Evolutionary conservation across 179 eudicot species (phyloP).

Genomic region (Silene coronaria): DNA sequence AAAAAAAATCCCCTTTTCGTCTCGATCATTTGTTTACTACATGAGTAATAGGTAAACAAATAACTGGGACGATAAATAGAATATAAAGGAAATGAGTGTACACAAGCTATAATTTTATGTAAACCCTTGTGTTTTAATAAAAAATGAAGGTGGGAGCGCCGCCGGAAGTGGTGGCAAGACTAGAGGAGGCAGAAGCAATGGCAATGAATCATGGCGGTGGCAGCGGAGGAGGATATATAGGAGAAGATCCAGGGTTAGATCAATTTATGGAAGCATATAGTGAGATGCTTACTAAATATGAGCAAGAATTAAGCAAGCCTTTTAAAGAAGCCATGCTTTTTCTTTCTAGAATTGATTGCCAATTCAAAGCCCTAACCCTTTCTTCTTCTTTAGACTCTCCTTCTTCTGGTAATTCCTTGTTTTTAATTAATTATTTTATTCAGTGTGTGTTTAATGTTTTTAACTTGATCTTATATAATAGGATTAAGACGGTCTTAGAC

Average conservation of each 20-base stretch:
- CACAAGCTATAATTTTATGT: too few species aligned
- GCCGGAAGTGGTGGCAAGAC: conserved; percentile 74
- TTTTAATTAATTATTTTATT: neutral
- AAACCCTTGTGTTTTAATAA: neutral
- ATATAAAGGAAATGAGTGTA: too few species aligned
- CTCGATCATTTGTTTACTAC: too few species aligned
- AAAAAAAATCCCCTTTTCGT: too few species aligned
- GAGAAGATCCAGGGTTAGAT: conserved; percentile 84
- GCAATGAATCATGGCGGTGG: conserved; percentile 27
- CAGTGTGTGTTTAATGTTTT: neutral
- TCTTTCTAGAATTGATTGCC: conserved; percentile 73
- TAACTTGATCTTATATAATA: neutral
- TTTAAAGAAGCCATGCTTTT: conserved; percentile 94
- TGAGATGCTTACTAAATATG: conserved; percentile 90
- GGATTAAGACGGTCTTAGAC: neutral
- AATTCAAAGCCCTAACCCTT: conserved; percentile 74
- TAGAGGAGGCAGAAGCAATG: conserved; percentile 61
- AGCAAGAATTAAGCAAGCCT: conserved; percentile 87
- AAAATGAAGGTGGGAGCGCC: conserved; percentile 85
- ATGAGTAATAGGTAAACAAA: too few species aligned
- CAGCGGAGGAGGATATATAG: conserved; percentile 30
- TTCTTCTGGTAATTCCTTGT: conserved; percentile 26
- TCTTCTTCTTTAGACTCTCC: conserved; percentile 38
- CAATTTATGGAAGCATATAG: conserved; percentile 98
- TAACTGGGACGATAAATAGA: too few species aligned